Percentiles rank a stretch among this genome's conserved stretches.
Evolutionary conservation across 1,284 basidiomycete species (phyloP).

Genomic region (Microbotryum scabiosae): DNA sequence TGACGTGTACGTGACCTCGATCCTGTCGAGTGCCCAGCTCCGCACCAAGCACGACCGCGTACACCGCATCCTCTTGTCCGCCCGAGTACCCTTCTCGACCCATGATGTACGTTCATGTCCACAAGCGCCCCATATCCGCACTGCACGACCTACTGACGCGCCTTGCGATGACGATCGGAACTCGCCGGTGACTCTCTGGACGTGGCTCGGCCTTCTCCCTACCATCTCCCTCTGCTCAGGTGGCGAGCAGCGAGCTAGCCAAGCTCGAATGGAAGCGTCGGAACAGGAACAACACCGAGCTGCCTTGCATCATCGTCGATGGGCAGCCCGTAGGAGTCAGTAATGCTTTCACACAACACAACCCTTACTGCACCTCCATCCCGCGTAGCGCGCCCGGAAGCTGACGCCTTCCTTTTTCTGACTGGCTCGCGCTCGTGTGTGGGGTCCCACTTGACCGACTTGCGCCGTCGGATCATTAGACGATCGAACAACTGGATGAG

Average conservation of each 20-base stretch:
- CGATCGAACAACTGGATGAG: slow-evolving; percentile 25
- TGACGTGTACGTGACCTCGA: slow-evolving; percentile 28
- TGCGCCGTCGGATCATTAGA: not conserved
- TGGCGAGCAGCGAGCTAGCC: slow-evolving; percentile 24
- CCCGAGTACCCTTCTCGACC: slow-evolving; percentile 9
- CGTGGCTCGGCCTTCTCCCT: not conserved
- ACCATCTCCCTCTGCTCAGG: not conserved
- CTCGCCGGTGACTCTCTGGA: too few relatives aligned
- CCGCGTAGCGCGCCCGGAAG: too few relatives aligned
- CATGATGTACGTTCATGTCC: slow-evolving; percentile 21
- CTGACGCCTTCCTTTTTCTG: too few relatives aligned
- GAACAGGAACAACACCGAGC: slow-evolving; percentile 21
- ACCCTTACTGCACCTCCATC: not conserved
- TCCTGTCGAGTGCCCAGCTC: slow-evolving; percentile 19
- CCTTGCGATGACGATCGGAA: too few relatives aligned
- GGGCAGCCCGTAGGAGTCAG: slow-evolving; percentile 21
- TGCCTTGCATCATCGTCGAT: slow-evolving; percentile 27
- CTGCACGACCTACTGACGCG: too few relatives aligned
- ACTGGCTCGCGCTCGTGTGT: not conserved
- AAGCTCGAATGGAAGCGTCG: slow-evolving; percentile 30
- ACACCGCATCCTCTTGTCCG: slow-evolving; percentile 4
- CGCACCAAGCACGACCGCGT: slow-evolving; percentile 26
- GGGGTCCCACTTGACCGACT: not conserved
- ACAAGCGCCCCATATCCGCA: too few relatives aligned
- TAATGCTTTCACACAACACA: not conserved